These are phyloP conservation scores for Phytophthora idaei DNA, from an alignment of 352 stramenopile species.

Conservation along the genomic window DNA sequence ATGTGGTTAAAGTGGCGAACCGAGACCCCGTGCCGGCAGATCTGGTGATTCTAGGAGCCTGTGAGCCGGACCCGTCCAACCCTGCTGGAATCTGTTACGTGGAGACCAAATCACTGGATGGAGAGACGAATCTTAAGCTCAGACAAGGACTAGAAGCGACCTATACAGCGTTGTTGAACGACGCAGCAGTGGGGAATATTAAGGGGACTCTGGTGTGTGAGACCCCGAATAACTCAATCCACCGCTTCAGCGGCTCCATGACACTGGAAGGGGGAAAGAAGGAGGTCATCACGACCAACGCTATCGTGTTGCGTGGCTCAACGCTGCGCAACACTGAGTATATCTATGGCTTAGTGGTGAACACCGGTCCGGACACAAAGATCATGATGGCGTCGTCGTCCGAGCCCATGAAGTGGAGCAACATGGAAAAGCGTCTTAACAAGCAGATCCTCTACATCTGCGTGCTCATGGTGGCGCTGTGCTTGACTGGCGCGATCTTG, in stretches of 20 bases:
- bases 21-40: constrained; percentile 88
- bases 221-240: constrained; percentile 90
- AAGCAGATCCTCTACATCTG: constrained; percentile 88
- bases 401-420: constrained; percentile 88
- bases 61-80: constrained; percentile 70
- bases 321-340: constrained; percentile 92
- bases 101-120: constrained; percentile 93
- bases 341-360: constrained; percentile 91
- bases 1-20: constrained; percentile 91
- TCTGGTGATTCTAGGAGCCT: constrained; percentile 84
- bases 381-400: constrained; percentile 90
- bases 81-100: constrained; percentile 90
- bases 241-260: constrained; percentile 91
- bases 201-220: constrained; percentile 77
- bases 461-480: constrained; percentile 78
- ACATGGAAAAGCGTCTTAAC: constrained; percentile 86
- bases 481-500: constrained; percentile 62
- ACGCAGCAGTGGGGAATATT: constrained; percentile 58
- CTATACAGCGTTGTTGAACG: constrained; percentile 66
- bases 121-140: constrained; percentile 94
- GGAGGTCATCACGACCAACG: constrained; percentile 80
- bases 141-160: constrained; percentile 79
- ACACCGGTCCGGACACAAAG: constrained; percentile 90
- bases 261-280: constrained; percentile 59
- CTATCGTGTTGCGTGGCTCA: constrained; percentile 87